Evolutionary conservation across 306 rosid species (phyloP), one percentile per base, ranked within the genome.

Genomic region (barrel medic (Medicago truncatula)): DNA sequence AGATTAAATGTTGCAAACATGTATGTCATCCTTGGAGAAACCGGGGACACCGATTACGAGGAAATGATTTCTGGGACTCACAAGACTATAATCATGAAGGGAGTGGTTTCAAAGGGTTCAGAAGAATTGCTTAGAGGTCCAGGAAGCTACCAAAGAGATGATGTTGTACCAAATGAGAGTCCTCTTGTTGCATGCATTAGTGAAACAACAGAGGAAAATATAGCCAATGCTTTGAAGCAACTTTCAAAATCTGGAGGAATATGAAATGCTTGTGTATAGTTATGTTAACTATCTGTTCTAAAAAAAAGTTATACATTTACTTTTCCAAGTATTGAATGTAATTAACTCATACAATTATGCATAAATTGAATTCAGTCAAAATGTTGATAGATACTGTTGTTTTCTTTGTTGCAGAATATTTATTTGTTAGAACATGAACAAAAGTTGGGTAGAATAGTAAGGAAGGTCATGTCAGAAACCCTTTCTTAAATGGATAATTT

Each of bases 61-160:
- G 98, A 93, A 79, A 64, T 93, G 96, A 93, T 93, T 73, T 77
- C 97, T 4, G 98, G 98, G 81, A 87, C 92, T 72, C 97, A 93
- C 78, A 91, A 88, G 90, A 89, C 96, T 52, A 83, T 93, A 57
- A 81, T 85, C 39, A 75, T 93, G 92, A 93, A 91, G 62, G 97
- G 88, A 6, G 82, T 82, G 73, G 90, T 82, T 28, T 61, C 80
- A 11, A 86, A 84, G 62, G 96, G 93, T 43, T 85, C 88, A 74
- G 81, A 85, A 71, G 83, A 43, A 5, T 40, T 49, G 23, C 90
- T 89, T 28, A 81, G 97, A 88, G 85, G 96, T 70, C 78, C 87
- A 7, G 98, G 92, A 76, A 93, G 97, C 78, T 91, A 88, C 53
- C 85, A 73, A 9, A 91, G 84, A 67, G 98, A 89, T 8, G 97